A percentile compares a stretch with the other conserved stretches of the same genome.
Evolutionary conservation across 2,329 filamentous ascomycete genomes (phyloP).

Genomic region (Diatrype stigma): DNA sequence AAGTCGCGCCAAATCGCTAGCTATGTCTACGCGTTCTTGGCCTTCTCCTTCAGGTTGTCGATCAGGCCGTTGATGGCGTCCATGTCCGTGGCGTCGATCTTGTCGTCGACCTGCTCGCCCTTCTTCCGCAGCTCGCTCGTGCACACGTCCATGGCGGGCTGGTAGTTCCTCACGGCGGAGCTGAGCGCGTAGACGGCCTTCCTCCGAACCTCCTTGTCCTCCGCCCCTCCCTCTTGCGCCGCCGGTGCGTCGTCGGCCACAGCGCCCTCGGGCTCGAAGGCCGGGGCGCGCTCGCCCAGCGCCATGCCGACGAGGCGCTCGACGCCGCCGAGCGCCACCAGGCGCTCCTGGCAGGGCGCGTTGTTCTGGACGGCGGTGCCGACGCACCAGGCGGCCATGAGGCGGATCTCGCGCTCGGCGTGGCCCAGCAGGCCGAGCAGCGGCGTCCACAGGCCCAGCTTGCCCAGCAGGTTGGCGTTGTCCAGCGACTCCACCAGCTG

Average conservation of each 20-base stretch:
- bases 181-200: constrained; percentile 91
- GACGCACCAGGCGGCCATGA: constrained; percentile 89
- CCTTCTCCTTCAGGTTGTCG: constrained; percentile 56
- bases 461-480: constrained; percentile 91
- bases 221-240: constrained; percentile 31
- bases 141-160: constrained; percentile 71
- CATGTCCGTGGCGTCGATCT: constrained; percentile 84
- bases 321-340: constrained; percentile 61
- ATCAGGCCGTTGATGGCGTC: constrained; percentile 76
- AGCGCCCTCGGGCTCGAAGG: constrained; percentile 4
- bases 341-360: constrained; percentile 71
- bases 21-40: constrained; percentile 26
- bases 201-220: constrained; percentile 63
- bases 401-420: constrained; percentile 67
- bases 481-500: constrained; percentile 88
- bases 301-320: constrained; percentile 64
- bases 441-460: constrained; percentile 75
- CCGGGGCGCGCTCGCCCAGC: constrained; percentile 21
- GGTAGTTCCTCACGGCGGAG: constrained; percentile 82
- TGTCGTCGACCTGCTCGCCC: constrained; percentile 49
- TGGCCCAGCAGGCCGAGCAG: constrained; percentile 67
- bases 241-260: constrained; percentile 27
- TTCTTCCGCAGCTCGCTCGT: constrained; percentile 56
- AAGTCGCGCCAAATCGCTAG: not conserved
- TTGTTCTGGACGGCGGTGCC: constrained; percentile 98